phyloP scores from a whole-genome alignment of 1,139 yeast genomes.

The Citeromyces hawaiiensis region DNA sequence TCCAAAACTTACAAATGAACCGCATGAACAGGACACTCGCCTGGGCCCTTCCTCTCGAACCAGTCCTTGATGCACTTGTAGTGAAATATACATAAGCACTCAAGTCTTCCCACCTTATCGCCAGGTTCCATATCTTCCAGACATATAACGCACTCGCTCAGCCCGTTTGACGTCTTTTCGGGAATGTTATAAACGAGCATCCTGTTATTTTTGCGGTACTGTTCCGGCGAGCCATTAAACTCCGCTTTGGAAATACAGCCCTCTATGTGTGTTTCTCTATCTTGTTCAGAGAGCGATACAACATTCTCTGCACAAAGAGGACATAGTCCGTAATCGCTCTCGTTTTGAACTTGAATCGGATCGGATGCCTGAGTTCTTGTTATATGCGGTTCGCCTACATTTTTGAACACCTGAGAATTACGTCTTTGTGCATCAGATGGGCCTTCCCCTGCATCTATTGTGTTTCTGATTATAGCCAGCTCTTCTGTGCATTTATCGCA shows the following conservation, averaged over 20 bases:
- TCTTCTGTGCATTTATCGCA: slow-evolving; percentile 64
- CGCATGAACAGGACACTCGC: slow-evolving; percentile 78
- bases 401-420: slow-evolving; percentile 9
- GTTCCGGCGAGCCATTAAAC: slow-evolving; percentile 48
- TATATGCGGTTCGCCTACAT: slow-evolving; percentile 1
- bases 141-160: slow-evolving; percentile 80
- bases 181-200: slow-evolving; percentile 80
- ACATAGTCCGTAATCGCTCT: slow-evolving; percentile 26
- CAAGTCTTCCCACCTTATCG: slow-evolving; percentile 81
- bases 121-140: slow-evolving; percentile 80
- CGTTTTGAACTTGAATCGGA: slow-evolving; percentile 3
- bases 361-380: slow-evolving; percentile 7
- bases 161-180: slow-evolving; percentile 9
- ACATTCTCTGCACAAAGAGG: slow-evolving; percentile 40
- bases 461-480: slow-evolving; percentile 38
- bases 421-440: not conserved
- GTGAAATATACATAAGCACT: slow-evolving; percentile 90
- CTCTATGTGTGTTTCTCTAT: slow-evolving; percentile 55
- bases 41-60: slow-evolving; percentile 77
- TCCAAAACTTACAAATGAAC: slow-evolving; percentile 17
- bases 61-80: slow-evolving; percentile 81
- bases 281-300: slow-evolving; percentile 22
- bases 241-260: slow-evolving; percentile 57
- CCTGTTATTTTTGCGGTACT: slow-evolving; percentile 41
- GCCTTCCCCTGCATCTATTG: slow-evolving; percentile 17